Evolutionary conservation across 805 yeast genomes (phyloP).

Genomic region (Candida yuanshanica): DNA sequence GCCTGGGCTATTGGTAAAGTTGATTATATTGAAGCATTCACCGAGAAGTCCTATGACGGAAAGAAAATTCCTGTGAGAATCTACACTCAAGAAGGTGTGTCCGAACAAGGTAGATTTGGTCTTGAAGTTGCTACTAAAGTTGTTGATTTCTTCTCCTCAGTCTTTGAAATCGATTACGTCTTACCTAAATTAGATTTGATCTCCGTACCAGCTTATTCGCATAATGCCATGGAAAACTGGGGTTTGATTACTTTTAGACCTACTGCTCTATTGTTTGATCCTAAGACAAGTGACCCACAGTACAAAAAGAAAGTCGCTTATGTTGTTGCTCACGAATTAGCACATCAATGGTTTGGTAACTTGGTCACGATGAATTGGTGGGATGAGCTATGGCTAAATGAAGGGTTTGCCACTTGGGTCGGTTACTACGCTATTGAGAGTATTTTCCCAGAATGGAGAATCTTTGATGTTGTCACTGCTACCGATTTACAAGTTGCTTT

Average conservation of each 20-base stretch:
- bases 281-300: conserved; percentile 53
- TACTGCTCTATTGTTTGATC: conserved; percentile 66
- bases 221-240: conserved; percentile 89
- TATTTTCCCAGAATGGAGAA: conserved; percentile 77
- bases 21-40: conserved; percentile 52
- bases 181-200: conserved; percentile 77
- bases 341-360: conserved; percentile 91
- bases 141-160: conserved; percentile 61
- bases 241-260: conserved; percentile 80
- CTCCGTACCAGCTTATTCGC: conserved; percentile 74
- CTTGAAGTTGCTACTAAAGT: conserved; percentile 71
- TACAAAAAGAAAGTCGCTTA: conserved; percentile 72
- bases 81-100: conserved; percentile 74
- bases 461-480: conserved; percentile 71
- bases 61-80: conserved; percentile 76
- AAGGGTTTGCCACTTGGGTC: conserved; percentile 89
- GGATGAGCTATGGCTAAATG: conserved; percentile 86
- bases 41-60: conserved; percentile 34
- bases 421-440: conserved; percentile 76
- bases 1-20: conserved; percentile 81
- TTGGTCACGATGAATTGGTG: conserved; percentile 90
- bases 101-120: conserved; percentile 62
- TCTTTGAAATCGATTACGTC: conserved; percentile 73
- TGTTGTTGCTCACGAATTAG: conserved; percentile 82
- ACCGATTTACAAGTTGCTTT: conserved; percentile 71